phyloP scores from a whole-genome alignment of 2,329 filamentous ascomycete species.

The Fusarium concolor region DNA sequence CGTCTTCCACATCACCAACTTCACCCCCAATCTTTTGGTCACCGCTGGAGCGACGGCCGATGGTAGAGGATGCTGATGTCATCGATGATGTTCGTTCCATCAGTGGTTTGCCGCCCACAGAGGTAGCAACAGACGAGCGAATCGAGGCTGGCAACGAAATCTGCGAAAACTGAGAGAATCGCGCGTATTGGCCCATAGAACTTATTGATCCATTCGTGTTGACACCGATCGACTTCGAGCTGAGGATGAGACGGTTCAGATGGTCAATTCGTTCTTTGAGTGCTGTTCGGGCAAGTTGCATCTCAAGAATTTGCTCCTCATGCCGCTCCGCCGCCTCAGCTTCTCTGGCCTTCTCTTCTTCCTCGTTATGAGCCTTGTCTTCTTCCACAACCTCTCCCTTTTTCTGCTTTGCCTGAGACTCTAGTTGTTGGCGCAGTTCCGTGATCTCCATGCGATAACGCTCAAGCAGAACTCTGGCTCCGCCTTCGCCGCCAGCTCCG shows the following conservation, averaged over 20 bases:
- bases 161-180: constrained; percentile 74
- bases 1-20: constrained; percentile 69
- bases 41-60: constrained; percentile 64
- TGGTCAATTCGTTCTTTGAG: constrained; percentile 98
- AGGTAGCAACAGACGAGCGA: constrained; percentile 77
- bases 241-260: constrained; percentile 92
- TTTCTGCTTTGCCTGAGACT: constrained; percentile 80
- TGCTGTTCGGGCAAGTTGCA: constrained; percentile 95
- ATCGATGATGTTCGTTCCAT: constrained; percentile 75
- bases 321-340: constrained; percentile 87
- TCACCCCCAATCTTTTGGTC: constrained; percentile 58
- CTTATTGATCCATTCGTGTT: constrained; percentile 81
- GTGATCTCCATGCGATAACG: constrained; percentile 94
- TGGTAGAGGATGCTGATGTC: constrained; percentile 71
- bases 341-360: constrained; percentile 79
- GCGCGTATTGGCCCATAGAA: constrained; percentile 70
- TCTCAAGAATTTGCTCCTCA: constrained; percentile 97
- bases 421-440: constrained; percentile 82
- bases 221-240: constrained; percentile 94
- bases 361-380: constrained; percentile 71
- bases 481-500: constrained; percentile 82
- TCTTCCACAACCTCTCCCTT: constrained; percentile 69
- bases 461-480: constrained; percentile 87
- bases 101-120: constrained; percentile 61
- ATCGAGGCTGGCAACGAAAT: constrained; percentile 66